A percentile compares a stretch with the other conserved stretches of the same genome.
These are phyloP conservation scores for Apiotrichum laibachii DNA, from an alignment of 1,284 basidiomycete species.

Conservation along the genomic window DNA sequence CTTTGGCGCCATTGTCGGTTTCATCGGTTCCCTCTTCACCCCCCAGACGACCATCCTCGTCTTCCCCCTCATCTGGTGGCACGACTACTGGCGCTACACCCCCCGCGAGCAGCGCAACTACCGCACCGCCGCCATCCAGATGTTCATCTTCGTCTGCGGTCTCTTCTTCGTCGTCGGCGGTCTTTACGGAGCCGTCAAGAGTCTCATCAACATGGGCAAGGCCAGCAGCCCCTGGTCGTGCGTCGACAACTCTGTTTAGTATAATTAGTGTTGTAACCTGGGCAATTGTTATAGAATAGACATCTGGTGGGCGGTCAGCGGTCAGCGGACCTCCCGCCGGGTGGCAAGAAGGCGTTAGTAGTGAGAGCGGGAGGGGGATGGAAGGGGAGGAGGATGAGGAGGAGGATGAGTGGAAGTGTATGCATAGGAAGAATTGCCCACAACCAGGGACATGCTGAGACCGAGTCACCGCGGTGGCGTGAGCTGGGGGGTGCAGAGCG, in stretches of 20 bases:
- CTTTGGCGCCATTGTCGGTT: constrained; percentile 19
- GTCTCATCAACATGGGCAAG: background rate
- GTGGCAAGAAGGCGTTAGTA: no score
- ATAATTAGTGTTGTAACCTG: no score
- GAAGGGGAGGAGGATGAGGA: no score
- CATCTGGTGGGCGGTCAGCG: no score
- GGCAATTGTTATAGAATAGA: no score
- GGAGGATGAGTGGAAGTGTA: no score
- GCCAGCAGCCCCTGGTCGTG: constrained; percentile 1
- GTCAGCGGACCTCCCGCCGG: no score
- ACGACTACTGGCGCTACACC: constrained; percentile 15
- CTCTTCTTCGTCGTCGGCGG: constrained; percentile 7
- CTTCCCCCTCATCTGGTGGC: constrained; percentile 17
- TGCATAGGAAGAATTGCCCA: no score
- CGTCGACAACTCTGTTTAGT: constrained; percentile 1
- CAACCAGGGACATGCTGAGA: no score
- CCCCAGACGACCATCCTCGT: constrained; percentile 13
- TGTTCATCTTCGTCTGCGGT: background rate
- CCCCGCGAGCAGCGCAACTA: background rate
- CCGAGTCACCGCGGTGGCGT: no score
- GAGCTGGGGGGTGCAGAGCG: no score
- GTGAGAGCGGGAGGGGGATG: no score
- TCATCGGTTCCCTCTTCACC: constrained; percentile 7
- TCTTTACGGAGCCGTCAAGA: background rate
- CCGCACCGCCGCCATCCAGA: background rate